Base-by-base conservation (phyloP, 228 moss, liverwort and hornwort genomes). In the Sphagnum fallax region DNA sequence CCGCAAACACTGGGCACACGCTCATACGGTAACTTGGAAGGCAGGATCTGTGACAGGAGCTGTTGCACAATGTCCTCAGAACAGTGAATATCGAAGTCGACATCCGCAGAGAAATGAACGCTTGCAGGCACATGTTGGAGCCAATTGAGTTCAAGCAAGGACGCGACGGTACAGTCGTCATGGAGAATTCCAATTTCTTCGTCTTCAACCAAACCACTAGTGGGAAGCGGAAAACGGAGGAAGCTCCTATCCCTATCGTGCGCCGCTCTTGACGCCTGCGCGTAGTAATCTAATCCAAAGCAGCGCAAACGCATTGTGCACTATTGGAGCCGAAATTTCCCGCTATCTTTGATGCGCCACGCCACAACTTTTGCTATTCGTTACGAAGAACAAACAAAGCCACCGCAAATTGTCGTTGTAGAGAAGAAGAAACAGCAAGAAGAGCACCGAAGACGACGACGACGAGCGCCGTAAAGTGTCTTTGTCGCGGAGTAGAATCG, bases 31-130 rank as follows among this genome's bases (percentile, higher is more conserved):
- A 32, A 32, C 55, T 12, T 55, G 55, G 12, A 55, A 66, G 86
- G 86, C 75, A 86, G 62, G 9, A 86, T 49, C 61, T 72, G 70
- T 68, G 65, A 59, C 4, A 83, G 16, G 32, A 86, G 75, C 16
- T 51, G 64, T 63, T 80, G 74, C 69, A 70, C 70, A 4, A 80
- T 67, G 71, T 61, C n/a, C 66, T 67, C 71, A 15, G 82, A 75
- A 66, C 82, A 86, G 16, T 12, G 4, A 52, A 83, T 67, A 62
- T 78, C 76, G 70, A 76, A 61, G 18, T 12, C 55, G 12, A 55
- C 55, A 55, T 55, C 12, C 9, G 12, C 55, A 55, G 55, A 55
- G 55, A 12, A 55, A 55, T 12, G 9, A 55, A 8, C 55, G 8
- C 55, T 55, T 12, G 9, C 12, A 55, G 55, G 55, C 55, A 8